Percentiles rank a stretch among this genome's conserved stretches.
Conservation (phyloP, 495 filamentous ascomycete species). For the Penicillium alfredii region DNA sequence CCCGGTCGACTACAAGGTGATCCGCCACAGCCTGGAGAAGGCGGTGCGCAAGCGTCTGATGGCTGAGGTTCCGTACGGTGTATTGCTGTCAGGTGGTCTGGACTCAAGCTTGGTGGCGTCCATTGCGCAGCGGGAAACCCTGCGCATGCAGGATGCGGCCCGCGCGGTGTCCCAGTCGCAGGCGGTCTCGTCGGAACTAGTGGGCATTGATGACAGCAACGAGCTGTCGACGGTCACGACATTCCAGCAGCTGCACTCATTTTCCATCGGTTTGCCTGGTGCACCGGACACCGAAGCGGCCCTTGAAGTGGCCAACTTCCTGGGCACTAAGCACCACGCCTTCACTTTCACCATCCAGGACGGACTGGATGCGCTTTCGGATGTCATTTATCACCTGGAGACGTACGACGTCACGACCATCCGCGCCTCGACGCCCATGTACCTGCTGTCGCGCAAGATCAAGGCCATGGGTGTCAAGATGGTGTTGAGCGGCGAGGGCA, state of each 20-base stretch:
- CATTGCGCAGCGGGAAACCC: slow-evolving; percentile 89
- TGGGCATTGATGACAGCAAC: slow-evolving; percentile 90
- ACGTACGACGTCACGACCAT: slow-evolving; percentile 98
- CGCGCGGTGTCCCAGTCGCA: slow-evolving; percentile 29
- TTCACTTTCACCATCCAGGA: slow-evolving; percentile 98
- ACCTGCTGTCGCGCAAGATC: slow-evolving; percentile 93
- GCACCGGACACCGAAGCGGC: slow-evolving; percentile 89
- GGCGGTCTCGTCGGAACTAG: slow-evolving; percentile 61
- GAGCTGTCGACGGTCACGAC: slow-evolving; percentile 84
- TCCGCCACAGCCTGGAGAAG: slow-evolving; percentile 78
- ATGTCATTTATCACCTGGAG: slow-evolving; percentile 97
- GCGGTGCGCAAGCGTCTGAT: slow-evolving; percentile 94
- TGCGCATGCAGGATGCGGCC: slow-evolving; percentile 61
- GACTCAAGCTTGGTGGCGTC: slow-evolving; percentile 93
- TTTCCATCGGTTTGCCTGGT: slow-evolving; percentile 91
- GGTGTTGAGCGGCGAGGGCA: slow-evolving; percentile 94
- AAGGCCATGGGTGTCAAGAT: slow-evolving; percentile 99
- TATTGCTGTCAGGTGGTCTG: slow-evolving; percentile 88
- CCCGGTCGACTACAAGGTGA: slow-evolving; percentile 71
- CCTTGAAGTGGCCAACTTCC: slow-evolving; percentile 82
- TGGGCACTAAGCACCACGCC: slow-evolving; percentile 94
- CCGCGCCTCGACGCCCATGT: slow-evolving; percentile 98
- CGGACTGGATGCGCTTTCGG: slow-evolving; percentile 87
- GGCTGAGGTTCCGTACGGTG: slow-evolving; percentile 98
- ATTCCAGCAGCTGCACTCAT: slow-evolving; percentile 91